Conservation (phyloP, 495 filamentous ascomycete genomes). For the Podospora bellae-mahoneyi region DNA sequence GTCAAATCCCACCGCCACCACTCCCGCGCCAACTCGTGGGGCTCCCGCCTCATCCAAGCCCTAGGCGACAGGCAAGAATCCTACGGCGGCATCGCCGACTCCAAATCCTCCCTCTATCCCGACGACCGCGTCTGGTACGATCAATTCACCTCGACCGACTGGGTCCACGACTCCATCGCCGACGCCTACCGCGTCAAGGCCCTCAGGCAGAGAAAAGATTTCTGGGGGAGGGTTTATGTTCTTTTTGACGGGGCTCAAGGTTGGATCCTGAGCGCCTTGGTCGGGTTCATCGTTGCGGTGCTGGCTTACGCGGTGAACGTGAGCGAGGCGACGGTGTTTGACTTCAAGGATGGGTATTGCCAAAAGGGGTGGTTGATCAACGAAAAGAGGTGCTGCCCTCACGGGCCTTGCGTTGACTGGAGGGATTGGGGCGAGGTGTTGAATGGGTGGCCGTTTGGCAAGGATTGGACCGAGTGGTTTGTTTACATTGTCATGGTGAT, state of each 20-base stretch:
- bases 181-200: constrained; percentile 85
- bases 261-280: constrained; percentile 89
- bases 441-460: constrained; percentile 49
- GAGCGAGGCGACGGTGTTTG: constrained; percentile 77
- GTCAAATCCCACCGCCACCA: constrained; percentile 59
- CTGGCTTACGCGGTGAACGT: constrained; percentile 89
- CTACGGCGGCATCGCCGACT: constrained; percentile 47
- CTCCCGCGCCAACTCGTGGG: constrained; percentile 62
- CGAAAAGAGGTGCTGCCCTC: constrained; percentile 71
- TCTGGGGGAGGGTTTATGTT: constrained; percentile 71
- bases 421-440: constrained; percentile 70
- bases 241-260: constrained; percentile 88
- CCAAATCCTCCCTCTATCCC: constrained; percentile 56
- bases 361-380: constrained; percentile 64
- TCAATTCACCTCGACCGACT: constrained; percentile 97
- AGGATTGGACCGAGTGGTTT: constrained; percentile 66
- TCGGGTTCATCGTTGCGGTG: constrained; percentile 80
- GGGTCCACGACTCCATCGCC: constrained; percentile 96
- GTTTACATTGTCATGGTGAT: constrained; percentile 71
- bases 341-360: constrained; percentile 89
- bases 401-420: constrained; percentile 68
- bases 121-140: constrained; percentile 98
- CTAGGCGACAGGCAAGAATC: constrained; percentile 42
- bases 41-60: constrained; percentile 50
- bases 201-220: constrained; percentile 74